Conservation (phyloP, 768 basidiomycete genomes). For the Calocera cornea region DNA sequence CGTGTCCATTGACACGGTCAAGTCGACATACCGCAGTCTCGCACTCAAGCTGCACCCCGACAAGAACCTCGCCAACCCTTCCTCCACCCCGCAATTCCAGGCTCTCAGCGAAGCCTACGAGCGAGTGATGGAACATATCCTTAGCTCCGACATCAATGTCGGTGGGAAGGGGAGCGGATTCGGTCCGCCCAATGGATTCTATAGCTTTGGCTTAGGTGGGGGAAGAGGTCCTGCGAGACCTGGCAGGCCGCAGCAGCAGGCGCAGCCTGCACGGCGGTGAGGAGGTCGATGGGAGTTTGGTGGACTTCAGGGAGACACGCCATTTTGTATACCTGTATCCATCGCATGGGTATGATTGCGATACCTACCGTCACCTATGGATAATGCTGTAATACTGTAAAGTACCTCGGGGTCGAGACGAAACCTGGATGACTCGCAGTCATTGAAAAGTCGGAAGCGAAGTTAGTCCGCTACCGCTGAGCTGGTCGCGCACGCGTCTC, state of each 20-base stretch:
- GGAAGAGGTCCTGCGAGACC: neutral
- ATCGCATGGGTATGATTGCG: neutral
- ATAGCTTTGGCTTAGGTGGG: neutral
- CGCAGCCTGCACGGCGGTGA: neutral
- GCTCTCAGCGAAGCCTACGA: constrained; percentile 55
- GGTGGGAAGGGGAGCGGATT: neutral
- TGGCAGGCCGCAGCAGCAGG: neutral
- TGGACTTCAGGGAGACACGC: neutral
- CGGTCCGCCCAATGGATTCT: neutral
- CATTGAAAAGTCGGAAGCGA: neutral
- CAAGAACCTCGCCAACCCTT: constrained; percentile 53
- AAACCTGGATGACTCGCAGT: neutral
- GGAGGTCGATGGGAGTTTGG: neutral
- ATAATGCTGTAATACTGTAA: neutral
- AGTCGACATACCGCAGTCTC: constrained; percentile 52
- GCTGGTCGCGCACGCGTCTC: neutral
- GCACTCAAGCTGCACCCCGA: constrained; percentile 62
- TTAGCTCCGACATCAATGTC: neutral
- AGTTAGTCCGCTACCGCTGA: neutral
- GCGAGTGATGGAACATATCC: constrained; percentile 40
- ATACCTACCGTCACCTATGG: neutral
- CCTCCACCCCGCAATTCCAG: constrained; percentile 59
- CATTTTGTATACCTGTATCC: neutral
- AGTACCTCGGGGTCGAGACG: neutral
- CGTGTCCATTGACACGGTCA: constrained; percentile 48